Evolutionary conservation across 345 rosid species (phyloP).

Genomic region (Barbarea vulgaris): DNA sequence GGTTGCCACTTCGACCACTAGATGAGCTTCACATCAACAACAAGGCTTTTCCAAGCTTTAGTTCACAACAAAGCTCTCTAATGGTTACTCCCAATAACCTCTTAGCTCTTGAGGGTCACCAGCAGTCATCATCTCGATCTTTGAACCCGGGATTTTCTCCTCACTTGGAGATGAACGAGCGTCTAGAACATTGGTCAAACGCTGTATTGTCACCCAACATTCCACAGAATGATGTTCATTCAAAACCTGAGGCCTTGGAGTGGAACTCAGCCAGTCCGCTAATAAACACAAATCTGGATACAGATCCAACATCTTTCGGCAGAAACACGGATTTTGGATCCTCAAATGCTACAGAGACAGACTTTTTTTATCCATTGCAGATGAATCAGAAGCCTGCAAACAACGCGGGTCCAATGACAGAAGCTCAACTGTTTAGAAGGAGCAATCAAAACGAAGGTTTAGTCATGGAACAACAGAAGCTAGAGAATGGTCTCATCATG

Average conservation of each 20-base stretch:
- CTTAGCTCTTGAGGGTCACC: conserved; percentile 46
- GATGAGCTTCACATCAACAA: conserved; percentile 51
- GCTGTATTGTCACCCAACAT: conserved; percentile 38
- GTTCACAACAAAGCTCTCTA: conserved; percentile 39
- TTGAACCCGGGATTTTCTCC: conserved; percentile 21
- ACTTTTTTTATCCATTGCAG: conserved; percentile 32
- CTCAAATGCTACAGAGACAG: conserved; percentile 42
- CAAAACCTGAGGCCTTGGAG: conserved; percentile 38
- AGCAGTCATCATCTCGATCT: conserved; percentile 43
- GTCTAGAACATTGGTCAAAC: conserved; percentile 54
- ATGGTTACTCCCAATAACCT: conserved; percentile 45
- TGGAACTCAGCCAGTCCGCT: conserved; percentile 48
- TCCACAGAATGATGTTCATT: conserved; percentile 35
- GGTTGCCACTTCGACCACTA: conserved; percentile 44
- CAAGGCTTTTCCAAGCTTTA: conserved; percentile 23
- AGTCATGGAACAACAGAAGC: conserved; percentile 45
- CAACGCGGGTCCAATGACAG: conserved; percentile 39
- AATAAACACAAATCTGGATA: conserved; percentile 34
- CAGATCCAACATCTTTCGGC: conserved; percentile 36
- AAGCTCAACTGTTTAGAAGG: conserved; percentile 30
- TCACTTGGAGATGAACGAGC: conserved; percentile 42
- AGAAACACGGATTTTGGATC: conserved; percentile 44
- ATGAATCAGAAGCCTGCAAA: conserved; percentile 40
- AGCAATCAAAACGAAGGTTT: conserved; percentile 43
- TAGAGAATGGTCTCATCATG: conserved; percentile 33